These are phyloP conservation scores for Gossypioides kirkii DNA, from an alignment of 345 rosid genomes.

Conservation along the genomic window DNA sequence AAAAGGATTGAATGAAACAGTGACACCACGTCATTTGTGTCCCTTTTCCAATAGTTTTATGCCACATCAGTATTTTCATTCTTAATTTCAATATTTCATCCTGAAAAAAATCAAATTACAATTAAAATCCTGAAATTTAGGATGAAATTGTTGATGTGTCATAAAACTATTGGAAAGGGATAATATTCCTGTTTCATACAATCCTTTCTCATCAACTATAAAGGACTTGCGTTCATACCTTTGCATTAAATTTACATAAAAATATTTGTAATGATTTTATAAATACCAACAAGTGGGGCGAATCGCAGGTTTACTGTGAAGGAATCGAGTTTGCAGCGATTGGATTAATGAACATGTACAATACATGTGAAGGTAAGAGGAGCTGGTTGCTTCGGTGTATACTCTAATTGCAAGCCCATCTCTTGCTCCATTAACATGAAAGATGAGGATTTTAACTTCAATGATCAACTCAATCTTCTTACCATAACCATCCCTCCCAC, in stretches of 20 bases:
- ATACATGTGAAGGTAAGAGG: constrained; percentile 39
- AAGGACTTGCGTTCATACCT: constrained; percentile 25
- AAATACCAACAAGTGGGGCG: not conserved
- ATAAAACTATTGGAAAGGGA: too few relatives aligned
- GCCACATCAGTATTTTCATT: too few relatives aligned
- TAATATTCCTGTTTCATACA: too few relatives aligned
- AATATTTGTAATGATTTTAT: not conserved
- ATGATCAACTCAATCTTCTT: constrained; percentile 28
- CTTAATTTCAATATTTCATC: too few relatives aligned
- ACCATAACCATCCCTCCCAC: constrained; percentile 24
- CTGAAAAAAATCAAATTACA: too few relatives aligned
- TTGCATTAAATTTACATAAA: not conserved
- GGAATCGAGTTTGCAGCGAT: constrained; percentile 44
- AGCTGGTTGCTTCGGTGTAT: constrained; percentile 40
- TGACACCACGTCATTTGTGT: too few relatives aligned
- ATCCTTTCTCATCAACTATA: too few relatives aligned
- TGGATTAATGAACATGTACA: constrained; percentile 48
- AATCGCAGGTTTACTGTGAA: constrained; percentile 28
- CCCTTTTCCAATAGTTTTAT: too few relatives aligned
- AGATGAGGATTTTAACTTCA: constrained; percentile 19
- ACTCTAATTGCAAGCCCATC: constrained; percentile 35
- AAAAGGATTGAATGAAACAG: too few relatives aligned
- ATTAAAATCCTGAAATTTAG: too few relatives aligned
- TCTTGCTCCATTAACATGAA: constrained; percentile 27
- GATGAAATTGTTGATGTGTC: too few relatives aligned